Percentiles rank a stretch among this genome's conserved stretches.
phyloP scores from a whole-genome alignment of 257 asterid species.

The Primulina eburnea region DNA sequence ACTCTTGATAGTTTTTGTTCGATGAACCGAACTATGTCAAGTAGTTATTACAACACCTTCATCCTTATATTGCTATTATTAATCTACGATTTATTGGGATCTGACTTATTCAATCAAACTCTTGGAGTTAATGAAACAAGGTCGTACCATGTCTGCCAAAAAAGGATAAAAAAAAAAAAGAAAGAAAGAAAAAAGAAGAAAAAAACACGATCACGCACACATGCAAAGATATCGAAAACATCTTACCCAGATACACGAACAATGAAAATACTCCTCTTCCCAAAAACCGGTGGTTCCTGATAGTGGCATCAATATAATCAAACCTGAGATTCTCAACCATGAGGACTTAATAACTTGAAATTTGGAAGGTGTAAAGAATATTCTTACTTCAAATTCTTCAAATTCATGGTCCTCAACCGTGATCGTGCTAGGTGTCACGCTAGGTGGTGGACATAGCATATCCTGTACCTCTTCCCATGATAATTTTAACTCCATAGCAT shows the following conservation, averaged over 20 bases:
- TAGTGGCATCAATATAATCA: conserved; percentile 25
- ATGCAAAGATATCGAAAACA: background rate
- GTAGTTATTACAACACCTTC: background rate
- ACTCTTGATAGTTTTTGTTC: background rate
- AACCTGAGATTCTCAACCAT: conserved; percentile 20
- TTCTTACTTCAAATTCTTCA: conserved; percentile 85
- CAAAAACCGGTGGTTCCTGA: conserved; percentile 94
- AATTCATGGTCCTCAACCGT: conserved; percentile 73
- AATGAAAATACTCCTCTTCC: conserved; percentile 68
- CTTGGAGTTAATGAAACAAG: background rate
- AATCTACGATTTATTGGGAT: background rate
- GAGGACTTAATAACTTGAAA: conserved; percentile 11
- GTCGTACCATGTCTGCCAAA: background rate
- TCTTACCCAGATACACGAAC: conserved; percentile 81
- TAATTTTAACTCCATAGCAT: conserved; percentile 77
- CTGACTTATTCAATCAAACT: background rate
- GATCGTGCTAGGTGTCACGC: conserved; percentile 58
- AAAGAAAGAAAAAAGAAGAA: no score
- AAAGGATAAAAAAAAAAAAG: no score
- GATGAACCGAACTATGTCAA: background rate
- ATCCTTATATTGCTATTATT: background rate
- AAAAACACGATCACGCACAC: no score
- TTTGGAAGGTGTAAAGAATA: conserved; percentile 4
- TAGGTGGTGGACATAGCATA: conserved; percentile 76
- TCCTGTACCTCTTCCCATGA: conserved; percentile 97